A percentile compares a stretch with the other conserved stretches of the same genome.
These are phyloP conservation scores for Elongisporangium undulatum DNA, from an alignment of 352 stramenopile genomes.

Conservation along the genomic window DNA sequence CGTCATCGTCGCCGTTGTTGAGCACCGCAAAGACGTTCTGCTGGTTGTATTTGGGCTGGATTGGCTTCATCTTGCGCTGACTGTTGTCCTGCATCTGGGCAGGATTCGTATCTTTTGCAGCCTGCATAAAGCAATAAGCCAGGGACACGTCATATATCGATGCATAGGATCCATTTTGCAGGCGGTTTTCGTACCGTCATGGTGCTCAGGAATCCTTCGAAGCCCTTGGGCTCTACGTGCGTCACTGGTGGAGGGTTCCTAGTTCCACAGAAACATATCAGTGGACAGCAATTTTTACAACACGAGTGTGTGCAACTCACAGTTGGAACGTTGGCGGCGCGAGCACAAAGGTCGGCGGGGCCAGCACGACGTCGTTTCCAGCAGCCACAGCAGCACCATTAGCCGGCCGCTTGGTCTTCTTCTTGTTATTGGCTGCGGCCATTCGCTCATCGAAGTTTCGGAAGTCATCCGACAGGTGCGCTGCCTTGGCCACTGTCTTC, in stretches of 20 bases:
- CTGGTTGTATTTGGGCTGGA: slow-evolving; percentile 26
- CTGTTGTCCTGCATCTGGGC: slow-evolving; percentile 15
- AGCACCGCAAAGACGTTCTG: slow-evolving; percentile 67
- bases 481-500: slow-evolving; percentile 16
- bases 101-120: slow-evolving; percentile 29
- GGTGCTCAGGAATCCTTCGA: slow-evolving; percentile 61
- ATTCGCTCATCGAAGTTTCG: slow-evolving; percentile 81
- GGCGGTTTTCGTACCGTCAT: slow-evolving; percentile 28
- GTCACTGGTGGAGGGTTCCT: slow-evolving; percentile 15
- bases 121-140: slow-evolving; percentile 2
- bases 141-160: not conserved
- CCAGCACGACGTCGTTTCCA: slow-evolving; percentile 25
- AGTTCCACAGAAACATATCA: not conserved
- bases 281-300: not conserved
- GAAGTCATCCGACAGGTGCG: slow-evolving; percentile 47
- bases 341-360: slow-evolving; percentile 56
- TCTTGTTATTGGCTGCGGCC: slow-evolving; percentile 30
- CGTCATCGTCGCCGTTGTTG: slow-evolving; percentile 41
- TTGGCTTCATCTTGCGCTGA: slow-evolving; percentile 15
- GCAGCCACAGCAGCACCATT: not conserved
- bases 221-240: slow-evolving; percentile 50
- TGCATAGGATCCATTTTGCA: not conserved
- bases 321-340: slow-evolving; percentile 67
- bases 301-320: slow-evolving; percentile 20
- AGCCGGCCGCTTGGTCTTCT: slow-evolving; percentile 8